Evolutionary conservation across 2,329 filamentous ascomycete genomes (phyloP).

Genomic region (Dothideomycetidae sp.): DNA sequence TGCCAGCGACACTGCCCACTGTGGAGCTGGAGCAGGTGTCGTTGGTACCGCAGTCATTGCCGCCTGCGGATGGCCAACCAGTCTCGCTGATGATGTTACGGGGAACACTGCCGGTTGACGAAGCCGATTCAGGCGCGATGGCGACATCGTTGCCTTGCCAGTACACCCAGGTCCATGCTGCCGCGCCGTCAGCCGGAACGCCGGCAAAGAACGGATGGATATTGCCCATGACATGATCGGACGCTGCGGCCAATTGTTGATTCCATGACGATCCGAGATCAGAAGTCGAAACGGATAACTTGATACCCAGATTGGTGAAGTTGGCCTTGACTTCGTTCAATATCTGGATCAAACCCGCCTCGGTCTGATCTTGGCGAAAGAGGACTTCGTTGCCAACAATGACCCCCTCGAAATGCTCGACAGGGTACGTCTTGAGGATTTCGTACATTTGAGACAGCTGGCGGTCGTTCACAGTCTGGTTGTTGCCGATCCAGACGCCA

Average conservation of each 20-base stretch:
- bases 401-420: slow-evolving; percentile 42
- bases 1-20: slow-evolving; percentile 59
- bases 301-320: slow-evolving; percentile 49
- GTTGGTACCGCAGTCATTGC: slow-evolving; percentile 54
- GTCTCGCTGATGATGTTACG: slow-evolving; percentile 63
- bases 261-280: slow-evolving; percentile 87
- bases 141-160: slow-evolving; percentile 56
- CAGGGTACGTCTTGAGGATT: slow-evolving; percentile 53
- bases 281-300: slow-evolving; percentile 69
- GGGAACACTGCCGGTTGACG: slow-evolving; percentile 16
- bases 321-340: slow-evolving; percentile 58
- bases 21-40: slow-evolving; percentile 41
- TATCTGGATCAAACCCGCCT: slow-evolving; percentile 46
- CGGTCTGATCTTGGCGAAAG: slow-evolving; percentile 51
- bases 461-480: slow-evolving; percentile 67
- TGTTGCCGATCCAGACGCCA: slow-evolving; percentile 81
- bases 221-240: slow-evolving; percentile 90
- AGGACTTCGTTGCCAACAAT: slow-evolving; percentile 52
- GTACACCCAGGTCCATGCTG: slow-evolving; percentile 70
- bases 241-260: slow-evolving; percentile 47
- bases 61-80: slow-evolving; percentile 77
- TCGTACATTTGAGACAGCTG: slow-evolving; percentile 76
- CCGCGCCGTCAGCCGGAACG: slow-evolving; percentile 50
- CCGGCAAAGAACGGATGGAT: slow-evolving; percentile 94
- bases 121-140: slow-evolving; percentile 47